Evolutionary conservation across 169 alveolate genomes (phyloP), one percentile per base, ranked within the genome.

Genomic region (Miamiensis avidus): DNA sequence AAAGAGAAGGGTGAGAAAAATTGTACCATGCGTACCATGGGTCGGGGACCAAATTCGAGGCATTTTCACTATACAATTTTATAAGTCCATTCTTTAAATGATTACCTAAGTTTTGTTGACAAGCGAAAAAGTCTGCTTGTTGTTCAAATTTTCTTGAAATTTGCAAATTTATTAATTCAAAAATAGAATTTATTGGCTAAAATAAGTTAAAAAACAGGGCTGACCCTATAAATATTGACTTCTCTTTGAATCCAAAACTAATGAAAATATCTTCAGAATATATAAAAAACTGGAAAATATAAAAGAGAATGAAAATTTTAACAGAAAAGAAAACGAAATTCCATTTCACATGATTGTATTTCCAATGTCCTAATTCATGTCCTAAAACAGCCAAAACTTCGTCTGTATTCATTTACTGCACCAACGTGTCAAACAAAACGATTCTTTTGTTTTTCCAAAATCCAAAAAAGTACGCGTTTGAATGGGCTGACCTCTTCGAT

Each of bases 401-500:
- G 72, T 95, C 95, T 82, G 91, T 93, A 27, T 94, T 89, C 82
- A 95, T 92, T 34, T 96, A 93, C 31, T 93, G 92, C 29, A 97
- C 92, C 84, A 98, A 93, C 31, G 99, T 98, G 92, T 98, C 99
- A 92, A 85, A 98, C 65, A 98, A 87, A 26, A 98, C 99, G 34
- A 98, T 97, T 79, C 98, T 93, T 93, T 98, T 98, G 92, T 95
- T 95, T 88, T 94, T 93, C 94, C 99, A 97, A 79, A 98, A 93
- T 0, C 99, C 99, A 89, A 94, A 98, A 91, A 97, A 97, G 88
- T 97, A 98, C n/a, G 99, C 99, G 92, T 98, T 98, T 78, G 98
- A 95, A 93, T 98, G 99, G 82, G 97, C 92, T n/a, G 98, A 93
- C 65, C 99, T 91, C 89, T 91, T 92, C 65, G 99, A 96, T 34